Base-by-base conservation (phyloP, 768 basidiomycete genomes). In the Gloeostereum incarnatum region DNA sequence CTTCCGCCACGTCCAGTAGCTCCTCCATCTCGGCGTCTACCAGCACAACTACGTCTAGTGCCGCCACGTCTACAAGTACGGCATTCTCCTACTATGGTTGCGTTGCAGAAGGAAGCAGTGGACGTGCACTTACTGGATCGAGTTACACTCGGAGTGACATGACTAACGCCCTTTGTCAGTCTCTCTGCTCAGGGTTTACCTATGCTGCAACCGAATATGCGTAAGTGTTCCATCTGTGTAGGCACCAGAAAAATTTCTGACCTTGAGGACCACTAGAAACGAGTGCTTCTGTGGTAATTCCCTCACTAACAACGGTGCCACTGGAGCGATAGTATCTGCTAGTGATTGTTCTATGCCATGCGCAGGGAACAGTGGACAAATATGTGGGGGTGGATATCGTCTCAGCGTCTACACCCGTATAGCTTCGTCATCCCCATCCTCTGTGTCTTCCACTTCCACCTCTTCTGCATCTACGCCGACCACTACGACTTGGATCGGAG, bases 131-230 rank as follows among this genome's bases (percentile, higher is more conserved):
- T 25, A 58, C 54, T 4, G 55, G 45, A 1, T 41, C 52, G 10
- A 53, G 48, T 30, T 58, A 46, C 35, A 36, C 45, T 6, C 45
- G 47, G 24, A 17, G 41, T 6, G 45, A 53, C 21, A 63, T 63
- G 61, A 61, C 60, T 0, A 53, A 57, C 14, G 45, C 48, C 31
- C 29, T 46, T 6, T 63, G 61, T 37, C 56, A 58, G 38, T 35
- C 43, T 5, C 49, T 63, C 8, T 61, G 61, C 40, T 27, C 41
- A 16, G 51, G 46, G 11, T 63, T 50, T 38, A 39, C 45, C 7
- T 62, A 56, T 36, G 53, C 58, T 2, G 59, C 57, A 16, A 50
- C 54, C 13, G 61, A 63, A 45, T 43, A 55, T 23, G n/a, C 32
- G 43, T 40, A 31, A 29, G 38, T 18, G 10, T 13, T 3, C 11